Conservation (phyloP, 2,329 filamentous ascomycete genomes). For the Blastomyces percursus region DNA sequence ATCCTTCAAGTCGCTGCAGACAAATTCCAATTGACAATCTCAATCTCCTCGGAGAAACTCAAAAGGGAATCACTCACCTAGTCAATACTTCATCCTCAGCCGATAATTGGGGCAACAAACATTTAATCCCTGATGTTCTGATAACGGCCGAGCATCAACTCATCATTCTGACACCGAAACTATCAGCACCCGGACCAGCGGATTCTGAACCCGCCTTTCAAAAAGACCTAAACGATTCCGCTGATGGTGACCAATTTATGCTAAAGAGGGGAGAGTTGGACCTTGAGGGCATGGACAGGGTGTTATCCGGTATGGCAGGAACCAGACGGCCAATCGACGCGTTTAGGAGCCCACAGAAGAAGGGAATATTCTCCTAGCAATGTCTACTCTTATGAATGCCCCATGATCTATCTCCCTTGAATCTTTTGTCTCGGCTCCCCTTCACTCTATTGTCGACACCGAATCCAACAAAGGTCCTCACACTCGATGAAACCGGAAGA, state of each 20-base stretch:
- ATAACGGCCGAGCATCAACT: slow-evolving; percentile 33
- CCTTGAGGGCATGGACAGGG: slow-evolving; percentile 38
- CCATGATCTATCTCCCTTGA: not conserved
- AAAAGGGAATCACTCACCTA: slow-evolving; percentile 30
- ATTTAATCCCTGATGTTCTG: slow-evolving; percentile 24
- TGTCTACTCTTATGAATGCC: not conserved
- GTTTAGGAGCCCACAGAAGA: slow-evolving; percentile 19
- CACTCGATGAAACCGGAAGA: not conserved
- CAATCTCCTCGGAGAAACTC: slow-evolving; percentile 31
- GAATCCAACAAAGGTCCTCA: not conserved
- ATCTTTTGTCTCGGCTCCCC: not conserved
- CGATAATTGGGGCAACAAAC: slow-evolving; percentile 15
- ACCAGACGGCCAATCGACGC: slow-evolving; percentile 12
- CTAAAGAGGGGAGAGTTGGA: slow-evolving; percentile 36
- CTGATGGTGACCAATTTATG: slow-evolving; percentile 29
- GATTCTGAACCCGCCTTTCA: slow-evolving; percentile 12
- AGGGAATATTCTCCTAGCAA: slow-evolving; percentile 2
- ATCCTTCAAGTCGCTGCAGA: slow-evolving; percentile 30
- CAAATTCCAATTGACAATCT: slow-evolving; percentile 31
- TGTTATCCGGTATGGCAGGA: slow-evolving; percentile 34
- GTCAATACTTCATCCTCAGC: slow-evolving; percentile 21
- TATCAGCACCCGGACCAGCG: slow-evolving; percentile 17
- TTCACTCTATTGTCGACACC: not conserved
- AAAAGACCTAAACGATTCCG: slow-evolving; percentile 2
- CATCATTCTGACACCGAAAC: slow-evolving; percentile 26